Evolutionary conservation across 1,284 basidiomycete genomes (phyloP), one percentile per base, ranked within the genome.

Genomic region (Fomes fomentarius): DNA sequence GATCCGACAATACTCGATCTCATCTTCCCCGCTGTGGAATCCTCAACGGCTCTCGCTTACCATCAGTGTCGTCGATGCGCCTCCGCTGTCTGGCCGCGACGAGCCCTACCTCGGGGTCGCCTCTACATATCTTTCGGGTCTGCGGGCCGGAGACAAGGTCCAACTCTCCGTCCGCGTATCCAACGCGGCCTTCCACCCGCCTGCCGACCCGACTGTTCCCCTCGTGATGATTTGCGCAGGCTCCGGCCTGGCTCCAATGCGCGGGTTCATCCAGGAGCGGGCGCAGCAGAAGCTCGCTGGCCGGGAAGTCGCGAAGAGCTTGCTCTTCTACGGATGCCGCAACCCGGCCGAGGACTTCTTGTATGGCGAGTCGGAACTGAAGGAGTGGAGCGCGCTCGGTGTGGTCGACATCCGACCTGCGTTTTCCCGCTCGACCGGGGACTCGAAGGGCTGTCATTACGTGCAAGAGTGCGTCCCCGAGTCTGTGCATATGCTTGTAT

Each of bases 231-330:
- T 78, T 63, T 75, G 74, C 43, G 77, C 77, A 19, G 81, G 81
- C 8, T 74, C 76, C 1, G 80, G 81, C 0, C 61, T 83, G 25
- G 80, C 80, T 9, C 80, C 81, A 1, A 79, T 83, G 74, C 73
- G 77, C 19, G 79, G 78, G 1, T 83, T 83, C 69, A 70, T 83
- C 24, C 76, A 80, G 62, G 80, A 82, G 61, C 75, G 80, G 22
- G 79, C 78, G 14, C 66, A 73, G 55, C 79, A 81, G 66, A 75
- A 72, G 59, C 58, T 63, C 28, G 71, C 76, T 1, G 79, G 79
- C 0, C 70, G 78, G 9, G 67, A 71, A 11, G 74, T 81, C 21
- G 77, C 74, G 24, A 69, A 69, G 56, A 74, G 71, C 39, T 54
- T 80, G 30, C 65, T 81, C 38, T 81, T 80, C 72, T 80, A 78